Conservation (phyloP, 2,329 filamentous ascomycete species). For the Fusarium anthophilum region DNA sequence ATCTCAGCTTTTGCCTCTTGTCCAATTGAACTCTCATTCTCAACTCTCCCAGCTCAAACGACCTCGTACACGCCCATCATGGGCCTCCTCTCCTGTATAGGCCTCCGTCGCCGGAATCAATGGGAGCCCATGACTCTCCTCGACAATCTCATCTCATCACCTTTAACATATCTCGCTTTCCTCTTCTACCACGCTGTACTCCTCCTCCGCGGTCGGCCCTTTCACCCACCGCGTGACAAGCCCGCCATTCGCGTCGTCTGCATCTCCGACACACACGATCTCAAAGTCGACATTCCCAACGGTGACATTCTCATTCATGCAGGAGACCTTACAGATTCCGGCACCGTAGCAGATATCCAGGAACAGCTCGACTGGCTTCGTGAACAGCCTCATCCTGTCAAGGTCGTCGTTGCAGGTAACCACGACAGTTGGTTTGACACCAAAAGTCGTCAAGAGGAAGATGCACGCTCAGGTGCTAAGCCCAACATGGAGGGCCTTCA, state of each 20-base stretch:
- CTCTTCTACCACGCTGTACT: slow-evolving; percentile 72
- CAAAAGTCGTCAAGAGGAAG: slow-evolving; percentile 64
- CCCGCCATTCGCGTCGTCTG: slow-evolving; percentile 80
- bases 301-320: slow-evolving; percentile 92
- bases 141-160: slow-evolving; percentile 73
- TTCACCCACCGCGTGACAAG: slow-evolving; percentile 63
- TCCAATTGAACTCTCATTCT: not conserved
- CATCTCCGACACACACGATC: slow-evolving; percentile 88
- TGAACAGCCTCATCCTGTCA: slow-evolving; percentile 77
- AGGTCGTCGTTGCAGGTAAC: slow-evolving; percentile 86
- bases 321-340: slow-evolving; percentile 82
- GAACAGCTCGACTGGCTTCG: slow-evolving; percentile 85
- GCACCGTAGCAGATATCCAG: slow-evolving; percentile 79
- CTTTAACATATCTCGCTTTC: slow-evolving; percentile 70
- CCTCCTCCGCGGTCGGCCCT: slow-evolving; percentile 72
- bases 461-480: slow-evolving; percentile 59
- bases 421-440: slow-evolving; percentile 89
- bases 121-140: slow-evolving; percentile 64
- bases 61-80: slow-evolving; percentile 42
- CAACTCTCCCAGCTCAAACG: not conserved
- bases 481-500: slow-evolving; percentile 74
- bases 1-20: not conserved
- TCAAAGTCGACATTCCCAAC: slow-evolving; percentile 68
- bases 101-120: slow-evolving; percentile 57
- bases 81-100: slow-evolving; percentile 56